Percentiles rank a stretch among this genome's conserved stretches.
Conservation (phyloP, 805 yeast species). For the Candida orba region DNA sequence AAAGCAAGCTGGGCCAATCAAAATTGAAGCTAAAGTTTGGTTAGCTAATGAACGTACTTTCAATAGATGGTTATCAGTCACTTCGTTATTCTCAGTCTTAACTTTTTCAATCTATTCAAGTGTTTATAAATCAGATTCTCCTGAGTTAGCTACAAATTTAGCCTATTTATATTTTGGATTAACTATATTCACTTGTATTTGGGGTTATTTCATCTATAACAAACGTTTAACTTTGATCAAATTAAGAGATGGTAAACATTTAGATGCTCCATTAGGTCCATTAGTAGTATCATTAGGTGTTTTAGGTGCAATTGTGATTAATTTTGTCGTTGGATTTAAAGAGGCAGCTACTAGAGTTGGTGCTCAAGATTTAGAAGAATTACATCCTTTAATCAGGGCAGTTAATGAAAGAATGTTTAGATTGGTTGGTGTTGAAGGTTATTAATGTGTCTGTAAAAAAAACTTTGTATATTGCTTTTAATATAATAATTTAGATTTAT, state of each 20-base stretch:
- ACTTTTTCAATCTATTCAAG: constrained; percentile 82
- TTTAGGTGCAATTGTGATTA: constrained; percentile 55
- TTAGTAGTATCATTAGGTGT: constrained; percentile 67
- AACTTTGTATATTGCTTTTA: neutral
- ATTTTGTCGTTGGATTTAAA: constrained; percentile 63
- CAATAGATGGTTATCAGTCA: constrained; percentile 89
- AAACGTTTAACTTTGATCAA: constrained; percentile 65
- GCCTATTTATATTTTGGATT: constrained; percentile 78
- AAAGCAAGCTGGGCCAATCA: constrained; percentile 85
- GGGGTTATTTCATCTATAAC: constrained; percentile 82
- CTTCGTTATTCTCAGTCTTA: constrained; percentile 74
- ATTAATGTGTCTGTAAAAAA: neutral
- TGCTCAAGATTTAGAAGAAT: constrained; percentile 3
- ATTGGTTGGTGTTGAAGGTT: constrained; percentile 26
- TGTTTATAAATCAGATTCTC: constrained; percentile 57
- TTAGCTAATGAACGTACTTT: constrained; percentile 96
- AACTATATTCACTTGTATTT: constrained; percentile 74
- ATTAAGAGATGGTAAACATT: constrained; percentile 77
- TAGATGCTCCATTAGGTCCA: constrained; percentile 90
- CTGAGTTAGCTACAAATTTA: constrained; percentile 53
- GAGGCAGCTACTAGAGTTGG: constrained; percentile 24
- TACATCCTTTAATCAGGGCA: constrained; percentile 21
- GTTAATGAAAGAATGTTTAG: constrained; percentile 26
- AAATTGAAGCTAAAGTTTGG: constrained; percentile 98
- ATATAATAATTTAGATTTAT: neutral